Conservation (phyloP, 2,329 filamentous ascomycete genomes). For the Pseudocercospora vitis region DNA sequence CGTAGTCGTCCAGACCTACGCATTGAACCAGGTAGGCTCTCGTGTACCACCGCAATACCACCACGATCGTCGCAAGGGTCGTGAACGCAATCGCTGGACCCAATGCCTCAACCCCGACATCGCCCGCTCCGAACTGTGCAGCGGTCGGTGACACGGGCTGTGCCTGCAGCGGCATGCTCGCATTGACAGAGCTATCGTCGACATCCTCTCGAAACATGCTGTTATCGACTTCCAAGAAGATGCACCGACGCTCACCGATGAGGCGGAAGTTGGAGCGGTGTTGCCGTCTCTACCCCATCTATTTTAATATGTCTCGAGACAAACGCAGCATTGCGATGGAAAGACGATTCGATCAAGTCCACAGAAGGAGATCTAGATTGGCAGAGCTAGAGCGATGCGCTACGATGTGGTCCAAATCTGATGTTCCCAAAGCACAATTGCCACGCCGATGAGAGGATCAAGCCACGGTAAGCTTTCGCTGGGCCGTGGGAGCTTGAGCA, state of each 20-base stretch:
- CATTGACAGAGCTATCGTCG: not conserved
- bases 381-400: not conserved
- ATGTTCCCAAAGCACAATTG: not conserved
- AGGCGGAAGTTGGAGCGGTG: not conserved
- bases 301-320: too few species aligned
- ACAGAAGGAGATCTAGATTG: constrained; percentile 2
- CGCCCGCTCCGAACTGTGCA: constrained; percentile 24
- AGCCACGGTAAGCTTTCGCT: constrained; percentile 3
- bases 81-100: constrained; percentile 36
- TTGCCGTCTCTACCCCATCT: not conserved
- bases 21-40: constrained; percentile 35
- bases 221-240: not conserved
- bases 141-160: constrained; percentile 17
- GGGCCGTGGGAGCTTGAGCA: not conserved
- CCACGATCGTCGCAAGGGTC: constrained; percentile 34
- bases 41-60: constrained; percentile 39
- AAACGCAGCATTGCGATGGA: too few species aligned
- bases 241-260: not conserved
- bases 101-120: constrained; percentile 36
- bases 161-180: constrained; percentile 4
- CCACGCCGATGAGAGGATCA: not conserved
- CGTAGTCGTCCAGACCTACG: constrained; percentile 40
- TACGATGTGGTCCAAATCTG: not conserved
- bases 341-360: too few species aligned
- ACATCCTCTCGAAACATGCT: constrained; percentile 10